Conservation (phyloP, 1,139 yeast species). For the Taiozyma sp. region DNA sequence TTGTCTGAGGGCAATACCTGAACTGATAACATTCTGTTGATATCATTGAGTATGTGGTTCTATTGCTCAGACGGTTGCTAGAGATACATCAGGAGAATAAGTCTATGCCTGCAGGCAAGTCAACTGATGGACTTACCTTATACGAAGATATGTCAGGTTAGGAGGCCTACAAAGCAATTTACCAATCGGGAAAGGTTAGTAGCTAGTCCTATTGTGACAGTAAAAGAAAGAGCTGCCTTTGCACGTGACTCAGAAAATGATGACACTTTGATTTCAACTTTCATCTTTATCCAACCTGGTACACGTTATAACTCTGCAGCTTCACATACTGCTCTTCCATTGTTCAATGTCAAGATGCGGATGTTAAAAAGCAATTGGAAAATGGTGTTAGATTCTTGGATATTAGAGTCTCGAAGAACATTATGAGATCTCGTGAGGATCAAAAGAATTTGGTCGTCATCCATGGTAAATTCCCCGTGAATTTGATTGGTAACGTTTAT, state of each 20-base stretch:
- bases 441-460: constrained; percentile 59
- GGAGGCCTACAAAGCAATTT: too few species aligned
- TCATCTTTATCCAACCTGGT: constrained; percentile 67
- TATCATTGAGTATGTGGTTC: too few species aligned
- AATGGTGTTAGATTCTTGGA: constrained; percentile 75
- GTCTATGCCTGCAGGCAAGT: too few species aligned
- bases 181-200: too few species aligned
- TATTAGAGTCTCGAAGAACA: constrained; percentile 57
- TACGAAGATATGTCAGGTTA: too few species aligned
- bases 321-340: constrained; percentile 66
- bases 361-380: constrained; percentile 55
- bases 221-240: constrained; percentile 28
- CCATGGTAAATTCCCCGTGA: constrained; percentile 75
- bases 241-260: constrained; percentile 29
- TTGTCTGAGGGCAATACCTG: too few species aligned
- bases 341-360: constrained; percentile 74
- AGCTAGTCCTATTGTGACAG: too few species aligned
- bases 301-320: constrained; percentile 74
- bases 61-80: too few species aligned
- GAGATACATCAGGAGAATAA: too few species aligned
- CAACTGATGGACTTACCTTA: too few species aligned
- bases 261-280: constrained; percentile 42
- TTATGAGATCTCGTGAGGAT: constrained; percentile 32
- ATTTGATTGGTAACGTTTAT: constrained; percentile 51
- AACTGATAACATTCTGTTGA: too few species aligned